Evolutionary conservation across 176 grass and related monocot species (phyloP).

Genomic region (Avena insularis): DNA sequence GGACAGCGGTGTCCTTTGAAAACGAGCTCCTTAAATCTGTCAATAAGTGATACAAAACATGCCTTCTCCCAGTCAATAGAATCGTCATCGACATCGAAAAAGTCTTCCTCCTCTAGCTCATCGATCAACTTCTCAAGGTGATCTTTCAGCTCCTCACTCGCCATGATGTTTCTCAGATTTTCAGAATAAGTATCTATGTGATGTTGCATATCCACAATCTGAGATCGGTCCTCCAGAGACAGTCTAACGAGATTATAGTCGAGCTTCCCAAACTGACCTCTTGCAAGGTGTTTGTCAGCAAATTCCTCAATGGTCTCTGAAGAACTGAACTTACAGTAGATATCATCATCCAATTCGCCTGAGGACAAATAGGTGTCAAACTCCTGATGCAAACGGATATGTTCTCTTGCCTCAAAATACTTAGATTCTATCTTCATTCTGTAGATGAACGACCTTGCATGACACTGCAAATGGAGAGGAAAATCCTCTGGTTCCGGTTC

Average conservation of each 20-base stretch:
- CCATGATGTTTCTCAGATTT: no score
- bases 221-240: background rate
- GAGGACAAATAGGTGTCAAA: constrained; percentile 13
- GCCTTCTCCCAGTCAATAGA: background rate
- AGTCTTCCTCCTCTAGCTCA: background rate
- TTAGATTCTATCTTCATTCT: background rate
- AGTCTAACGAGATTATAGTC: background rate
- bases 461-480: background rate
- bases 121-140: background rate
- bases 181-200: background rate
- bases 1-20: background rate
- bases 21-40: background rate
- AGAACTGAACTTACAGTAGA: background rate
- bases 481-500: background rate
- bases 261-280: background rate
- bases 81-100: background rate
- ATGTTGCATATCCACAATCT: background rate
- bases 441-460: background rate
- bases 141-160: background rate
- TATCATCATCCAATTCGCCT: constrained; percentile 1
- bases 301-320: background rate
- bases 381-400: background rate
- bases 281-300: background rate
- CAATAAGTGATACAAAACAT: background rate
- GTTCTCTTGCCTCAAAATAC: constrained; percentile 27